Evolutionary conservation across 2,329 filamentous ascomycete species (phyloP).

Genomic region (Stachybotrys elegans): DNA sequence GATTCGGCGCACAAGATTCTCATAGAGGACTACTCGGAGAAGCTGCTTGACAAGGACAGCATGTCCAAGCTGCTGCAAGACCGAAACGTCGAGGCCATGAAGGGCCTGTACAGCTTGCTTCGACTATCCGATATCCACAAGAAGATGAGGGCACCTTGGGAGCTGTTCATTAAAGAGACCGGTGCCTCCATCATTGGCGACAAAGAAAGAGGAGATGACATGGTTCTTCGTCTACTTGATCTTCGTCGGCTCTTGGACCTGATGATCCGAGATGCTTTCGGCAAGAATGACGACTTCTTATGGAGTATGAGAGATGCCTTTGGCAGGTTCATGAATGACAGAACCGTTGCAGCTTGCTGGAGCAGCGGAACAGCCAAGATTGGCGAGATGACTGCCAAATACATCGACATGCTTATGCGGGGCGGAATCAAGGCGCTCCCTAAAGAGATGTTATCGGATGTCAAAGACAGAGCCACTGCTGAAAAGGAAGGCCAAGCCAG

Average conservation of each 20-base stretch:
- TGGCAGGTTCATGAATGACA: slow-evolving; percentile 87
- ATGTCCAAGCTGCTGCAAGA: slow-evolving; percentile 69
- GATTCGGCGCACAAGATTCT: slow-evolving; percentile 67
- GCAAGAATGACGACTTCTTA: slow-evolving; percentile 68
- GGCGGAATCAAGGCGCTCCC: slow-evolving; percentile 83
- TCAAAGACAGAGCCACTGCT: slow-evolving; percentile 50
- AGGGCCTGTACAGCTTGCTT: slow-evolving; percentile 73
- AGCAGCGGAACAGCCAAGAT: slow-evolving; percentile 86
- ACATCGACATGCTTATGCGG: slow-evolving; percentile 83
- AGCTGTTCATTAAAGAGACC: slow-evolving; percentile 69
- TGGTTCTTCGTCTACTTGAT: slow-evolving; percentile 78
- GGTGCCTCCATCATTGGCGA: slow-evolving; percentile 78
- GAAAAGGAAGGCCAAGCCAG: slow-evolving; percentile 60
- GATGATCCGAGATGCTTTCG: slow-evolving; percentile 72
- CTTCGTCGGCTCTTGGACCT: slow-evolving; percentile 76
- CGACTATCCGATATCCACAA: slow-evolving; percentile 65
- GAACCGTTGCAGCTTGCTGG: slow-evolving; percentile 66
- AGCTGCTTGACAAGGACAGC: slow-evolving; percentile 61
- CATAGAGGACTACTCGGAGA: slow-evolving; percentile 61
- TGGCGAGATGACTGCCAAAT: slow-evolving; percentile 97
- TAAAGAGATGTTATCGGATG: slow-evolving; percentile 58
- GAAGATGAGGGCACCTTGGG: slow-evolving; percentile 68
- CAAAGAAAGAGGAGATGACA: slow-evolving; percentile 70
- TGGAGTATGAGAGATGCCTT: slow-evolving; percentile 82
- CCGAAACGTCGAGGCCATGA: slow-evolving; percentile 64